Evolutionary conservation across 73 alveolate genomes (phyloP), one percentile per base, ranked within the genome.

Genomic region (Paramecium octaurelia): DNA sequence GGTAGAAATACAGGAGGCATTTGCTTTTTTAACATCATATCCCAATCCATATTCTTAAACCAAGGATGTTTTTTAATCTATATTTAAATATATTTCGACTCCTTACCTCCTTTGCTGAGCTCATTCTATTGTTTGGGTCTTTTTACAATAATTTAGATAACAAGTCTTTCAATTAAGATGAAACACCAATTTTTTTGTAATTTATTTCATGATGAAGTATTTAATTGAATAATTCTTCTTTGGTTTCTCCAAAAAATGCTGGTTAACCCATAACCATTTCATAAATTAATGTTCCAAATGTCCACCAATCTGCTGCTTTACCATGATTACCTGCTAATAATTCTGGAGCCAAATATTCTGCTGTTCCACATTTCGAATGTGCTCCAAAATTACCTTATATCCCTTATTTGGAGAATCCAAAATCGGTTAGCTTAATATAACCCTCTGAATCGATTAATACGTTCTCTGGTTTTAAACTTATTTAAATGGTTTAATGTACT

Each of bases 341-440:
- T 95, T 97, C 99, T 8, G 99, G 99, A 21, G 99, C 99, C 58
- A 97, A 92, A 89, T 97, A 97, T 92, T 97, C 99, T 0, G 99
- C 99, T 10, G 98, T 95, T n/a, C 99, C 99, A 84, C 99, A 96
- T 36, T 50, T 48, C 4, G 94, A 89, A 71, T 70, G 86, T 43
- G 92, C 94, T n/a, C 88, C 94, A 40, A 71, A 44, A 27, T 89
- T 89, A 10, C 88, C 68, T 59, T 69, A 70, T 14, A 89, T 59
- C 16, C 88, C 91, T 54, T 50, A 18, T 89, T 89, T 89, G 10
- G 94, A 89, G 48, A 71, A 54, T 29, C 94, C 94, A 89, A 89
- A 89, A 27, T 89, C 94, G 14, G 91, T 89, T 73, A 89, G 29
- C 21, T 89, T 89, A 1, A 89, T 40, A 27, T 89, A 89, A 11